Conservation (phyloP, 768 basidiomycete species). For the Tylopilus felleus region DNA sequence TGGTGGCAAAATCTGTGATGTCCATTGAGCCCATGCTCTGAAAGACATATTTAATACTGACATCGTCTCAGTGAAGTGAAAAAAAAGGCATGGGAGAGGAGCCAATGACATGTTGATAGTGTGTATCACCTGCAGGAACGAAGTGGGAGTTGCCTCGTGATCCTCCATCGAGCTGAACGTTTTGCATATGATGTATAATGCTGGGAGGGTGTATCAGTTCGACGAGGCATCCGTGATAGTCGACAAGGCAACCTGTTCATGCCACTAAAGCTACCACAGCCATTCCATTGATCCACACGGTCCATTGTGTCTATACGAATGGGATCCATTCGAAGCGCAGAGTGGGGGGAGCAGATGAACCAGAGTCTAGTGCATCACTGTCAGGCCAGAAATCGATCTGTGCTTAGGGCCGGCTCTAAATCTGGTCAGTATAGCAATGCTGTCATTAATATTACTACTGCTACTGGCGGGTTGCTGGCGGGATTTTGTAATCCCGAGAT, state of each 20-base stretch:
- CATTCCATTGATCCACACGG: not conserved
- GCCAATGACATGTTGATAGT: not conserved
- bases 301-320: not conserved
- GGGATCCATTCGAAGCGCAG: not conserved
- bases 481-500: no score
- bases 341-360: no score
- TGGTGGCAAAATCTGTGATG: not conserved
- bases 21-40: not conserved
- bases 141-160: not conserved
- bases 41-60: not conserved
- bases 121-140: not conserved
- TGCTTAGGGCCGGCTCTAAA: not conserved
- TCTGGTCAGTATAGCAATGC: no score
- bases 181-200: not conserved
- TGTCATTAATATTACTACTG: no score
- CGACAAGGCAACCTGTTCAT: not conserved
- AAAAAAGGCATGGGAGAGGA: no score
- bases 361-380: not conserved
- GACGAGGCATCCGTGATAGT: not conserved
- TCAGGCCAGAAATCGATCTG: not conserved
- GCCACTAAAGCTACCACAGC: not conserved
- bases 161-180: not conserved
- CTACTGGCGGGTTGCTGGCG: no score
- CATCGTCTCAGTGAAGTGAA: not conserved
- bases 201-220: not conserved